phyloP scores from a whole-genome alignment of 83 land plant species.

The Diphasiastrum complanatum region DNA sequence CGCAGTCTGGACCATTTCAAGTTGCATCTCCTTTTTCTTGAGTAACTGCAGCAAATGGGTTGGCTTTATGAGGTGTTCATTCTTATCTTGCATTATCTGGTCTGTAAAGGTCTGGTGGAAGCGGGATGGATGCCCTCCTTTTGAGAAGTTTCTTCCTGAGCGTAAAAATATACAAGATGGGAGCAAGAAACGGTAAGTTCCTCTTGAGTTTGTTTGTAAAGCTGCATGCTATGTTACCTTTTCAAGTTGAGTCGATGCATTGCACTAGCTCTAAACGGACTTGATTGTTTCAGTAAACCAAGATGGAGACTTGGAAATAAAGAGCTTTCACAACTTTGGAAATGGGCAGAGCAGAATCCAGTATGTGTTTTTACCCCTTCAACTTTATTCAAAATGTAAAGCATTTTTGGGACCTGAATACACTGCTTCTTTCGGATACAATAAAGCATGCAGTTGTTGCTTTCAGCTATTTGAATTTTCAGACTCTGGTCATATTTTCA shows the following conservation, averaged over 20 bases:
- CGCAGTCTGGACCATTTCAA: no score
- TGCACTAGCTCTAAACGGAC: background rate
- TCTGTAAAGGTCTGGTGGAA: slow-evolving; percentile 90
- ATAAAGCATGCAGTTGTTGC: no score
- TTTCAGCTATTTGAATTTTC: no score
- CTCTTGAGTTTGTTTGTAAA: background rate
- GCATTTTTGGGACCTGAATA: no score
- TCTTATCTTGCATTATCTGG: background rate
- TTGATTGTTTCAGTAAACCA: slow-evolving; percentile 38
- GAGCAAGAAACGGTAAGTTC: slow-evolving; percentile 62
- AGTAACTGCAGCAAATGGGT: no score
- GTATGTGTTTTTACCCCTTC: slow-evolving; percentile 38
- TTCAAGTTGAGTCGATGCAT: background rate
- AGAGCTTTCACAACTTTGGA: slow-evolving; percentile 93
- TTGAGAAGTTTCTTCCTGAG: slow-evolving; percentile 64
- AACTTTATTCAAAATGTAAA: no score
- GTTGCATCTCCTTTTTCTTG: no score
- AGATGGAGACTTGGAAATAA: slow-evolving; percentile 95
- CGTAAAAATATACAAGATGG: slow-evolving; percentile 58
- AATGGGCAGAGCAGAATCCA: slow-evolving; percentile 95
- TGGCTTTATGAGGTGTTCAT: no score
- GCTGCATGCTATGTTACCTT: background rate
- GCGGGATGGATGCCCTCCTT: slow-evolving; percentile 90
- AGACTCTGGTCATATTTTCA: no score
- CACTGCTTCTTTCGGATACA: no score